A percentile compares a stretch with the other conserved stretches of the same genome.
Evolutionary conservation across 176 grass and related monocot genomes (phyloP).

Genomic region (Phoenix dactylifera): DNA sequence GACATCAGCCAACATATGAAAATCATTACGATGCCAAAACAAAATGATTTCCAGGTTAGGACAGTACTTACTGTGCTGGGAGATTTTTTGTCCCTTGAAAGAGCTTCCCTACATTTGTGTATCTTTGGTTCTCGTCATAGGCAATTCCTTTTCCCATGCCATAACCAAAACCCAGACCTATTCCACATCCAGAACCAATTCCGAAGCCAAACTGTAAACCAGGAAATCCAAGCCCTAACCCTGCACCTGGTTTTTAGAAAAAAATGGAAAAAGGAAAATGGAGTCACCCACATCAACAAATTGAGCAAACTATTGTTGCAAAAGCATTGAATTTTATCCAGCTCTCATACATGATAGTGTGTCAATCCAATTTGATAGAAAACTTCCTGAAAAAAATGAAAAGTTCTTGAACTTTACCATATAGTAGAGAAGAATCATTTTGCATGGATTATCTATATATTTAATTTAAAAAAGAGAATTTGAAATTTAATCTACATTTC

Average conservation of each 20-base stretch:
- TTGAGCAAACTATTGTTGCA: neutral
- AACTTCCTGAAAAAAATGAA: neutral
- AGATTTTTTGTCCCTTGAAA: constrained; percentile 44
- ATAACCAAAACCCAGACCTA: constrained; percentile 78
- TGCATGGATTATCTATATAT: too few relatives aligned
- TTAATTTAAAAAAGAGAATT: too few relatives aligned
- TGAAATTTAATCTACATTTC: too few relatives aligned
- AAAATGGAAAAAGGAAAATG: neutral
- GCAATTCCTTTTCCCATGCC: constrained; percentile 68
- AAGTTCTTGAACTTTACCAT: too few relatives aligned
- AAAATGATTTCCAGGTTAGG: too few relatives aligned
- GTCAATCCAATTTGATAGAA: neutral
- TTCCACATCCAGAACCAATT: constrained; percentile 64
- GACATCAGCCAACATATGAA: too few relatives aligned
- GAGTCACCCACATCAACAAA: neutral
- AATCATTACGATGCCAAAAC: too few relatives aligned
- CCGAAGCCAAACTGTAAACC: constrained; percentile 69
- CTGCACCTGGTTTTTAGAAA: constrained; percentile 36
- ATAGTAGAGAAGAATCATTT: too few relatives aligned
- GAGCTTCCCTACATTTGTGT: constrained; percentile 74
- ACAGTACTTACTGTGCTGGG: constrained; percentile 37
- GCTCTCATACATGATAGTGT: neutral
- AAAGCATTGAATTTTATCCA: neutral
- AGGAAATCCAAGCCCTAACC: constrained; percentile 71
- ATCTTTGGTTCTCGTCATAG: constrained; percentile 38